Percentiles rank a stretch among this genome's conserved stretches.
Evolutionary conservation across 192 early-diverging fungal genomes (phyloP).

Genomic region (Martensiomyces pterosporus): DNA sequence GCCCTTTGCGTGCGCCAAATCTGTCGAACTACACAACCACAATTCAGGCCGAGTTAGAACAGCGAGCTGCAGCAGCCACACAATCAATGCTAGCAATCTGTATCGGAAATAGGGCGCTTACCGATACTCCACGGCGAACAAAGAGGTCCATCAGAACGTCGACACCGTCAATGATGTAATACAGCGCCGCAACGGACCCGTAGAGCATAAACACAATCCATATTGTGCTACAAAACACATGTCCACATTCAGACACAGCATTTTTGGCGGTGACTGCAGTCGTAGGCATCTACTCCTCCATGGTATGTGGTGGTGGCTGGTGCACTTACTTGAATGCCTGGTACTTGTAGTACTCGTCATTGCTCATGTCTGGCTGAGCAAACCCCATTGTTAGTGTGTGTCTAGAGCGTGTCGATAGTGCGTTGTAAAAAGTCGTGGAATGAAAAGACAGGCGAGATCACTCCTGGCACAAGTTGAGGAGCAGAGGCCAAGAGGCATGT

Average conservation of each 20-base stretch:
- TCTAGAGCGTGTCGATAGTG: background rate
- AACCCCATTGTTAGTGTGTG: slow-evolving; percentile 4
- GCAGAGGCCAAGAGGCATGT: too few relatives aligned
- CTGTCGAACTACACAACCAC: slow-evolving; percentile 30
- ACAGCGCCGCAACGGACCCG: slow-evolving; percentile 23
- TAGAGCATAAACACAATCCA: slow-evolving; percentile 46
- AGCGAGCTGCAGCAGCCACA: too few relatives aligned
- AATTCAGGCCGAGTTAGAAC: too few relatives aligned
- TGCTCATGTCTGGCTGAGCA: slow-evolving; percentile 8
- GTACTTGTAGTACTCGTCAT: slow-evolving; percentile 21
- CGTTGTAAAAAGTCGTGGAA: background rate
- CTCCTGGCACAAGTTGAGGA: too few relatives aligned
- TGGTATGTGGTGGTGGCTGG: too few relatives aligned
- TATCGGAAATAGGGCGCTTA: too few relatives aligned
- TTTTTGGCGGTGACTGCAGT: too few relatives aligned
- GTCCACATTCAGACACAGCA: too few relatives aligned
- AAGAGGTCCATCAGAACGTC: slow-evolving; percentile 34
- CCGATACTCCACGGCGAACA: slow-evolving; percentile 23
- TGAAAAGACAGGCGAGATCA: background rate
- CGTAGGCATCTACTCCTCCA: too few relatives aligned
- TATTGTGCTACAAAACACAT: slow-evolving; percentile 25
- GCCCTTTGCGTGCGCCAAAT: slow-evolving; percentile 34
- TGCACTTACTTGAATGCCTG: slow-evolving; percentile 36
- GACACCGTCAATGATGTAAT: slow-evolving; percentile 19
- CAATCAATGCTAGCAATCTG: too few relatives aligned